Conservation (phyloP, 345 rosid genomes). For the Citrus maxima region DNA sequence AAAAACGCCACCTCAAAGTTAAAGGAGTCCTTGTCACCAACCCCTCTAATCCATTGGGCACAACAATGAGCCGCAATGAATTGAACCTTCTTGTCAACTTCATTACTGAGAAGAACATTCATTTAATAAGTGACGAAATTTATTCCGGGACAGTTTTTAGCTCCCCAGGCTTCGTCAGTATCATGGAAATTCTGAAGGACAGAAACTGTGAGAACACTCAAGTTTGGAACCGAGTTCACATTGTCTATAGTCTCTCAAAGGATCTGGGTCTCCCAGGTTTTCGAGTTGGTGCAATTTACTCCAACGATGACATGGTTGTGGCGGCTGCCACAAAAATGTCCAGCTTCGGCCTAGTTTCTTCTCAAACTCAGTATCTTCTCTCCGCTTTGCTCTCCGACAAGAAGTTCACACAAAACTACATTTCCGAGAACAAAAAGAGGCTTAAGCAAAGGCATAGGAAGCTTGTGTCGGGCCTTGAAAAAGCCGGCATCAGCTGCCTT, state of each 20-base stretch:
- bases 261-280: constrained; percentile 86
- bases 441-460: constrained; percentile 44
- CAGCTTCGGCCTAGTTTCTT: constrained; percentile 78
- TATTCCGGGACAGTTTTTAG: constrained; percentile 74
- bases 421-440: constrained; percentile 56
- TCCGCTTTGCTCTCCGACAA: constrained; percentile 69
- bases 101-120: constrained; percentile 51
- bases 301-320: constrained; percentile 62
- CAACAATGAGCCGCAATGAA: constrained; percentile 53
- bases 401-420: constrained; percentile 57
- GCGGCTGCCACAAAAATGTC: constrained; percentile 87
- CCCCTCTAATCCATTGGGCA: constrained; percentile 85
- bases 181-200: constrained; percentile 65
- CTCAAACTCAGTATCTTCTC: constrained; percentile 74
- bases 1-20: constrained; percentile 56
- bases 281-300: constrained; percentile 80
- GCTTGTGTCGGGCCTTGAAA: constrained; percentile 62
- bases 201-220: constrained; percentile 44
- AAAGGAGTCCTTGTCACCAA: constrained; percentile 79
- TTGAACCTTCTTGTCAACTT: constrained; percentile 64
- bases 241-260: constrained; percentile 73
- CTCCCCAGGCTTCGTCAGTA: constrained; percentile 59
- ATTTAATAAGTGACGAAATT: constrained; percentile 81
- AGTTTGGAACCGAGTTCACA: constrained; percentile 54
- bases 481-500: constrained; percentile 50